Base-by-base conservation (phyloP, 83 land plant genomes). In the Isoetes engelmannii region DNA sequence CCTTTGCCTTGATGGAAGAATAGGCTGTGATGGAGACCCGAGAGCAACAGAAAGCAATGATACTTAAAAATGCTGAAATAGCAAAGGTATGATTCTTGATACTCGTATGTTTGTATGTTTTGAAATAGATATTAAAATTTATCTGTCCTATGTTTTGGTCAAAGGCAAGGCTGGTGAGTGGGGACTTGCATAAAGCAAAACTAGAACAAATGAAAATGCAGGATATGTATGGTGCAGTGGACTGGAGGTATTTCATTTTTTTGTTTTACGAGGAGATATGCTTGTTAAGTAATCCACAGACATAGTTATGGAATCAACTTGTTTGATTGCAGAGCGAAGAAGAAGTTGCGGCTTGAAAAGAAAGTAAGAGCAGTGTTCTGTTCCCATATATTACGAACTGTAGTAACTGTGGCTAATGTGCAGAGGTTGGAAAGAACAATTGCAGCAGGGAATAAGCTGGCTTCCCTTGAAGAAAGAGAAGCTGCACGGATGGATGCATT, bases 401-500 rank as follows among this genome's bases (percentile, higher is more conserved):
- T 12, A 70, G 15, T 18, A 57, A 57, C 42, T 60, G n/a, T 7
- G 17, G 10, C 48, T 55, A 4, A n/a, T 72, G 43, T 7, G 49
- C 79, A 79, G 82, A 71, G 20, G 61, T 61, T 80, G 44, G 82
- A 80, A 56, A 65, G 80, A 43, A 80, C 74, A 28, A 73, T 80
- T 37, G 82, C 82, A 37, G 80, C 82, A 4, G 82, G 82, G 20
- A 75, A 71, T 8, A 80, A 67, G 73, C 82, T 80, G 6, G 82
- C 82, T 46, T 61, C 61, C 19, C 62, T 80, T 44, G 82, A 80
- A 66, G 75, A 80, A 66, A 74, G 78, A 13, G 82, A 80, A 49
- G 51, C 55, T 75, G 82, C 82, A n/a, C 79, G 82, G 37, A 80
- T 80, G 82, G 82, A 80, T 71, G 82, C 82, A 37, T 80, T 80